Base-by-base conservation (phyloP, 768 basidiomycete species). In the Leccinum sublutescens region DNA sequence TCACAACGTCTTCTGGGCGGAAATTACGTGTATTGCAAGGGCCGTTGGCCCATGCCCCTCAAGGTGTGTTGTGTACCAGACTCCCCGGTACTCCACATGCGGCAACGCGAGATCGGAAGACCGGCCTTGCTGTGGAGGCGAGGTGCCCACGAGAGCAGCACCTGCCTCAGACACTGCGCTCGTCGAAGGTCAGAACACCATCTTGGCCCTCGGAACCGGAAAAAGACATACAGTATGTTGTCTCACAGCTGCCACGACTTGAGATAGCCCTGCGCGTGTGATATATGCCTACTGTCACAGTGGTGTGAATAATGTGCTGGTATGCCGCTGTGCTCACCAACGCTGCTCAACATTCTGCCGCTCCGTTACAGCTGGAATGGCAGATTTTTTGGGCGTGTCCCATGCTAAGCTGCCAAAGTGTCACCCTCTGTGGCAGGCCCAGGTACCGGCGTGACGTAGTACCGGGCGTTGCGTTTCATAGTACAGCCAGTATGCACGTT, bases 171-270 rank as follows among this genome's bases (percentile, higher is more conserved):
- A 51, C 58, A 43, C 52, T 60, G 56, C 36, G 50, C 61, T 57
- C 34, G 33, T 34, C 50, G 36, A 59, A 55, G 60, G 62, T 62
- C 61, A 56, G 64, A 45, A 45, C 43, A 6, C 6, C 19, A 19
- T 23, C 58, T 54, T 40, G 60, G 27, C 48, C 65, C 63, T 70
- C 70, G 68, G 70, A 61, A 56, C 69, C 66, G 70, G 58, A 60
- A 34, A 50, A 57, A 56, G 57, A 5, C 43, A 21, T 45, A 45
- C n/a, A 45, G 19, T 45, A 45, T 15, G 19, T 48, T 15, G 47
- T 49, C 36, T 52, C 57, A 55, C 53, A 56, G 17, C 23, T 17
- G 54, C 52, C 57, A 57, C 54, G 54, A 62, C 57, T 56, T 53
- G 34, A 29, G 34, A 54, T 55, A 40, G 33, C 60, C 56, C 43